Base-by-base conservation (phyloP, 257 asterid species). In the Solanum pinnatisectum region DNA sequence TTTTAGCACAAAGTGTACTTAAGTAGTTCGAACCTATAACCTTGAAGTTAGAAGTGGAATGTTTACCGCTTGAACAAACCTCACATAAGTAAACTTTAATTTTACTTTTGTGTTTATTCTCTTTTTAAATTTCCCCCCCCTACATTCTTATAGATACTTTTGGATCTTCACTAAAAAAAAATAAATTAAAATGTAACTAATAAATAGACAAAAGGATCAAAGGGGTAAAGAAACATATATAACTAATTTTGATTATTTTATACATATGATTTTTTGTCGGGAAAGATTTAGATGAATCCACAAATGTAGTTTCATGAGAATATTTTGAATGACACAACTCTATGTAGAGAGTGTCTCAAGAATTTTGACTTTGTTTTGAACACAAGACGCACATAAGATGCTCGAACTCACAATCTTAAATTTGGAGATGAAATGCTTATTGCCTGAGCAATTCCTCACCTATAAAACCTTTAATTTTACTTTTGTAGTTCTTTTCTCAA, bases 71-170 rank as follows among this genome's bases (percentile, higher is more conserved):
- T 4, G 72, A 65, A 12, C 35, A 25, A 65, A 3, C 9, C 1
- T 12, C 18, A 12, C 18, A 65, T 65, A 65, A 65, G 6, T 9
- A 12, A 65, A n/a, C 72, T 65, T 12, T 65, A 65, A 65, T 65
- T 65, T 65, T 11, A 65, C 35, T n/a, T 65, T 25, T 65, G 35
- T 65, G 33, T 12, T 65, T 65, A 4, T n/a, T 63, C 27, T 65
- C 3, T 65, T 11, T 22, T 59, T 3, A 9, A 9, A 14, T 4
- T n/a, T 10, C 10, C 7, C 11, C 2, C 1, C 5, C 14, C 0
- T 65, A 11, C 7, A n/a, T n/a, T 10, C 7, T 3, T 22, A 59
- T 0, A 2, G 1, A 46, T 46, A 46, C 22, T 2, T 22, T 20
- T 59, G 67, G 33, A 65, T 65, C n/a, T 23, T 63, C 15, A 63